Conservation (phyloP, 148 eudicot species). For the Chenopodium album region DNA sequence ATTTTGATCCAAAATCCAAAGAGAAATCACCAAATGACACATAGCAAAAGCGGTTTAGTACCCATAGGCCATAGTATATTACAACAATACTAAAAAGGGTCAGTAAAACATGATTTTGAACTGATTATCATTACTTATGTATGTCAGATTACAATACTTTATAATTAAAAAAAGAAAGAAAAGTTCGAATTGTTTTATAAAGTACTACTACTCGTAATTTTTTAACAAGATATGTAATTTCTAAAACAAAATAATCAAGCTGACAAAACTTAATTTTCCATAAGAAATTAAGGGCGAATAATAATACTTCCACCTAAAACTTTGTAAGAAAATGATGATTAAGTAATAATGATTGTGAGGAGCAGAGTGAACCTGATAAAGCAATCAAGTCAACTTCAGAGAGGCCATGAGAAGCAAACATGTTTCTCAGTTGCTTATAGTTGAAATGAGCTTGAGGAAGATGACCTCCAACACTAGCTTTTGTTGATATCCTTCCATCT, state of each 20-base stretch:
- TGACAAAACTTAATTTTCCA: not conserved
- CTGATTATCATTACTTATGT: too few species aligned
- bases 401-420: conserved; percentile 57
- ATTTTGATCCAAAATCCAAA: not conserved
- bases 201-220: not conserved
- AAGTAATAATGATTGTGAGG: not conserved
- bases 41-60: not conserved
- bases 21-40: not conserved
- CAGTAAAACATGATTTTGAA: not conserved
- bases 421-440: conserved; percentile 46
- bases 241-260: not conserved
- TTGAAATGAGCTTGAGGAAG: conserved; percentile 49
- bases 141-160: too few species aligned
- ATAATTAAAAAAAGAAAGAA: too few species aligned
- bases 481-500: conserved; percentile 58
- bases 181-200: too few species aligned
- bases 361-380: conserved; percentile 43
- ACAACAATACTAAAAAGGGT: not conserved
- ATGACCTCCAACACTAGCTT: conserved; percentile 43
- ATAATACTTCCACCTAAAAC: too few species aligned
- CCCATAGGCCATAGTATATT: not conserved
- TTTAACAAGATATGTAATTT: not conserved
- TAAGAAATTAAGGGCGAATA: not conserved
- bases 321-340: not conserved
- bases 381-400: conserved; percentile 61